Percentiles rank a stretch among this genome's conserved stretches.
Conservation (phyloP, 225 moss, liverwort and hornwort species). For the Asterella californica region DNA sequence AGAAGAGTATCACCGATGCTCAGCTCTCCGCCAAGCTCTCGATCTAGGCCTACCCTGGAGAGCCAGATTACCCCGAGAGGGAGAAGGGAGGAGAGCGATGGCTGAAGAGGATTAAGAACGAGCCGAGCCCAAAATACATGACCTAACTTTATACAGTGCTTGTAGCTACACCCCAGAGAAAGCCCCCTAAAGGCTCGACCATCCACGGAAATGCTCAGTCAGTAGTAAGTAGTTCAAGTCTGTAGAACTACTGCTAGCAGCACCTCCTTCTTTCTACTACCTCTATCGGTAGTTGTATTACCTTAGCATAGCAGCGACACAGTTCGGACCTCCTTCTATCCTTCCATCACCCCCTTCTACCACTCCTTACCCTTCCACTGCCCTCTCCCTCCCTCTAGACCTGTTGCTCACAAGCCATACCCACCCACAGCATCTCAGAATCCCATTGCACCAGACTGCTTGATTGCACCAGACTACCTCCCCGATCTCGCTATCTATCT, state of each 20-base stretch:
- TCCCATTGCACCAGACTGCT: not conserved
- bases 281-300: not conserved
- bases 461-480: not conserved
- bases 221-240: not conserved
- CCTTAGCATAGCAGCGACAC: not conserved
- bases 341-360: not conserved
- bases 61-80: slow-evolving; percentile 25
- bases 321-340: not conserved
- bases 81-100: slow-evolving; percentile 10
- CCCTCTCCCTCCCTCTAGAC: not conserved
- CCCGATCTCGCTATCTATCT: not conserved
- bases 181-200: not conserved
- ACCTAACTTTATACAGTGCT: slow-evolving; percentile 27
- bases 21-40: slow-evolving; percentile 27
- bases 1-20: slow-evolving; percentile 3
- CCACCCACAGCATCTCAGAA: not conserved
- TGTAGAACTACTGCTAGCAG: not conserved
- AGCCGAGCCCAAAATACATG: slow-evolving; percentile 11
- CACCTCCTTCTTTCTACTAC: too few relatives aligned
- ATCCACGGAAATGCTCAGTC: slow-evolving; percentile 7
- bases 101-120: slow-evolving; percentile 18
- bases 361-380: not conserved
- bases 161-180: slow-evolving; percentile 6
- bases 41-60: slow-evolving; percentile 22
- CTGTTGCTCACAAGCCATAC: not conserved